Base-by-base conservation (phyloP, 805 yeast species). In the Candida silvicultrix region DNA sequence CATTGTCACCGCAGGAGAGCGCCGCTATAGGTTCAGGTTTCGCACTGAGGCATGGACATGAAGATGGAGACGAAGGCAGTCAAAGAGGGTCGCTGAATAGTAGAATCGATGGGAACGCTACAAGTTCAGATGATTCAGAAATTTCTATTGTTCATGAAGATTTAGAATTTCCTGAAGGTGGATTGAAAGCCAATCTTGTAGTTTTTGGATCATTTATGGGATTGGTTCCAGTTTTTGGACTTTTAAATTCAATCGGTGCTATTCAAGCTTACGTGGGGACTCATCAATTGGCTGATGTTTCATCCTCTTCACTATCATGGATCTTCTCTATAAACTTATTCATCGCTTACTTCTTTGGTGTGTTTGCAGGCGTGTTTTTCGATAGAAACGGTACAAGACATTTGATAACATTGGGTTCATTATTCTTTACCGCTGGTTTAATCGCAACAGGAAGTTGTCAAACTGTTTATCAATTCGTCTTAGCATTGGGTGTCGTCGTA, bases 141-240 rank as follows among this genome's bases (percentile, higher is more conserved):
- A 53, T 51, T 55, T 51, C 54, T 43, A 52, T 55, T 3, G 49
- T 44, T 14, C 59, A 58, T 42, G 64, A 47, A 15, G 63, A 51
- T 15, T 41, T 57, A 32, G 62, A 58, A 18, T 71, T 63, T 47
- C 85, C 85, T 0, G 84, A 83, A 51, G 87, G 87, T 18, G 87
- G 88, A 0, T 43, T 61, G 38, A 55, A 59, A 48, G 86, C 87
- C 0, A 78, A 80, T 66, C 47, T 62, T 2, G 83, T 79, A 2
- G 74, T 79, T 0, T 59, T 79, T 22, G 89, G 87, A 2, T 68
- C 79, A 3, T 80, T 80, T 53, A 59, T 76, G 38, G 87, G 86
- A 0, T 66, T 77, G 32, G 64, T 73, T 2, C 75, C 77, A 2
- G 68, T 70, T 38, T 73, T 80, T 48, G 89, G 89, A 1, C 52